Conservation (phyloP, 139 green algal genomes). For the Auxenochlorella protothecoides region DNA sequence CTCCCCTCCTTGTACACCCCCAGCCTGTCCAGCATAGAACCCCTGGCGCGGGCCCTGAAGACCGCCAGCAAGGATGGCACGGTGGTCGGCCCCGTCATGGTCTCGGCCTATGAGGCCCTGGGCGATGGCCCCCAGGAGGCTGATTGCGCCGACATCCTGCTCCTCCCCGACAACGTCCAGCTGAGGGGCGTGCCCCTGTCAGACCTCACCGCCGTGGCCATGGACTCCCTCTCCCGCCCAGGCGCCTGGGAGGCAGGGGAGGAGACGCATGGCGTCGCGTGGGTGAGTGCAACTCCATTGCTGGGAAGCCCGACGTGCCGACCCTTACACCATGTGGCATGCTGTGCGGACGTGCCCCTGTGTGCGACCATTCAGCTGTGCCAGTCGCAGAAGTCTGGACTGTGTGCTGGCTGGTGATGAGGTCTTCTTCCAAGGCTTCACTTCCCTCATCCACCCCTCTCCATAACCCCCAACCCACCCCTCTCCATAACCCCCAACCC, state of each 20-base stretch:
- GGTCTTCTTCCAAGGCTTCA: too few species aligned
- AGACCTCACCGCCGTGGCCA: neutral
- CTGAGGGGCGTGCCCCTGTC: constrained; percentile 1
- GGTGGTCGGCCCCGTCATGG: constrained; percentile 5
- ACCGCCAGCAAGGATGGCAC: constrained; percentile 3
- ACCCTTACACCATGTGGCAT: too few species aligned
- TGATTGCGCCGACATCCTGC: constrained; percentile 5
- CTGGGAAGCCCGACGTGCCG: too few species aligned
- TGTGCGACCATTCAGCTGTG: too few species aligned
- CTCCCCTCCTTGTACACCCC: neutral
- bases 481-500: too few species aligned
- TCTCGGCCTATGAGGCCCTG: constrained; percentile 18
- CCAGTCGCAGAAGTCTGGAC: too few species aligned
- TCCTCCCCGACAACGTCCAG: constrained; percentile 6
- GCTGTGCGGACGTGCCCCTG: too few species aligned
- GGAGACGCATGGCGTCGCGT: neutral
- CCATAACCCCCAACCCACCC: too few species aligned
- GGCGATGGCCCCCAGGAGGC: neutral
- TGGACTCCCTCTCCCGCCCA: neutral
- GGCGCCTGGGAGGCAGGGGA: neutral
- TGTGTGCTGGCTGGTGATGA: too few species aligned
- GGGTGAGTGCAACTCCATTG: neutral
- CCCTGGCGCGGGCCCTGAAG: neutral
- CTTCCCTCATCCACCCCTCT: too few species aligned
- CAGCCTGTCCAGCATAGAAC: neutral